Evolutionary conservation across 2,329 filamentous ascomycete genomes (phyloP).

Genomic region (Cryphonectria parasitica): DNA sequence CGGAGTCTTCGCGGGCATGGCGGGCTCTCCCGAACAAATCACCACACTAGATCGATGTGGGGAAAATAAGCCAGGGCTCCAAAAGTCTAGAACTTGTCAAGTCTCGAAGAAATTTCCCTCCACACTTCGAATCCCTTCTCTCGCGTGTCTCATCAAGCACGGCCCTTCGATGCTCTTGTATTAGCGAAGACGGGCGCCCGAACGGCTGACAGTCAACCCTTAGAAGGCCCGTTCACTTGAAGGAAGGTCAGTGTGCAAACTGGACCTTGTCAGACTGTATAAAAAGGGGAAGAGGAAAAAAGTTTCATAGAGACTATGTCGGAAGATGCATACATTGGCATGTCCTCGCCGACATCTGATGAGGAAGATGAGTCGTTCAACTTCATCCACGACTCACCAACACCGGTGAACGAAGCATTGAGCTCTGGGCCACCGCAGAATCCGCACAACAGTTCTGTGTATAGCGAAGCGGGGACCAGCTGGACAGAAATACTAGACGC

Average conservation of each 20-base stretch:
- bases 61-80: neutral
- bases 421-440: neutral
- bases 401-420: neutral
- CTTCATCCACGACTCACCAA: neutral
- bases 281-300: neutral
- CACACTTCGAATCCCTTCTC: neutral
- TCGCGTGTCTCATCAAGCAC: neutral
- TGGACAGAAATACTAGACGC: neutral
- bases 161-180: neutral
- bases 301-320: neutral
- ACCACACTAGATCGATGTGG: neutral
- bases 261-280: neutral
- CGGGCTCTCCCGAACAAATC: neutral
- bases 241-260: neutral
- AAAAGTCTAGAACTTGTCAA: neutral
- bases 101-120: neutral
- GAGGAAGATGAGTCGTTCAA: neutral
- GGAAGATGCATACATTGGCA: neutral
- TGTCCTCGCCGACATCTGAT: neutral
- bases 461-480: neutral
- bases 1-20: neutral
- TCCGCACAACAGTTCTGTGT: neutral
- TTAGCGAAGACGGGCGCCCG: neutral
- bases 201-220: slow-evolving; percentile 1
- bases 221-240: neutral